These are phyloP conservation scores for Trichoderma pleuroti DNA, from an alignment of 2,329 filamentous ascomycete genomes.

Conservation along the genomic window DNA sequence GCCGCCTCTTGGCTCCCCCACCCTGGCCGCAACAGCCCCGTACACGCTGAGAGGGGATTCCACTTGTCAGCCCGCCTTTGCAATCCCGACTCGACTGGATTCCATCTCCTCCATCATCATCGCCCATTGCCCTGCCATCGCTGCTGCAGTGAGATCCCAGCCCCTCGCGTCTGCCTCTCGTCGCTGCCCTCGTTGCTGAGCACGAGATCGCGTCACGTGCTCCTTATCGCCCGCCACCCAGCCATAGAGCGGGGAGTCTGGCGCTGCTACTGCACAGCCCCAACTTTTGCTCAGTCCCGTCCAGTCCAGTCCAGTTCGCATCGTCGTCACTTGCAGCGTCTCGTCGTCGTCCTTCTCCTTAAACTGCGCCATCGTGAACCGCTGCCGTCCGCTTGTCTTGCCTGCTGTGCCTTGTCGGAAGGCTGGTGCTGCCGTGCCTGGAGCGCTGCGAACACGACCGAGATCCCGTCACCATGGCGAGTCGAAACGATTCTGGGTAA, in stretches of 20 bases:
- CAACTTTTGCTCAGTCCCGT: slow-evolving; percentile 13
- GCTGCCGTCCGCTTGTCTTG: neutral
- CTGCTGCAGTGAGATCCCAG: neutral
- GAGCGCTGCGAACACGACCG: slow-evolving; percentile 9
- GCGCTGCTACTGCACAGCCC: slow-evolving; percentile 18
- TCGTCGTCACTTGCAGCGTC: slow-evolving; percentile 17
- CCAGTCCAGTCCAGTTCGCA: slow-evolving; percentile 1
- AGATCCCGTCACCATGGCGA: slow-evolving; percentile 16
- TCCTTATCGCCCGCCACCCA: slow-evolving; percentile 18
- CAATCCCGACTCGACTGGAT: slow-evolving; percentile 3
- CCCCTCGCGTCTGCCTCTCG: neutral
- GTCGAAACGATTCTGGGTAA: slow-evolving; percentile 18
- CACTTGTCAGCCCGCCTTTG: slow-evolving; percentile 18
- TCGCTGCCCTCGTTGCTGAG: neutral
- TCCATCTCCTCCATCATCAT: slow-evolving; percentile 16
- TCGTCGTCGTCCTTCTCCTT: slow-evolving; percentile 1
- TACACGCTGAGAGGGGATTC: slow-evolving; percentile 14
- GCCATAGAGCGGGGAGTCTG: slow-evolving; percentile 20
- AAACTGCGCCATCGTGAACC: slow-evolving; percentile 14
- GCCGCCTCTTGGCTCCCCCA: slow-evolving; percentile 5
- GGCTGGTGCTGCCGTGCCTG: slow-evolving; percentile 18
- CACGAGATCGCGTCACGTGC: slow-evolving; percentile 17
- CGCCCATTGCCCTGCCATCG: neutral
- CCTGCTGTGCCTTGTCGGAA: neutral
- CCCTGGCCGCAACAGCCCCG: slow-evolving; percentile 5